Base-by-base conservation (phyloP, 345 rosid species). In the Eucalyptus sp. region DNA sequence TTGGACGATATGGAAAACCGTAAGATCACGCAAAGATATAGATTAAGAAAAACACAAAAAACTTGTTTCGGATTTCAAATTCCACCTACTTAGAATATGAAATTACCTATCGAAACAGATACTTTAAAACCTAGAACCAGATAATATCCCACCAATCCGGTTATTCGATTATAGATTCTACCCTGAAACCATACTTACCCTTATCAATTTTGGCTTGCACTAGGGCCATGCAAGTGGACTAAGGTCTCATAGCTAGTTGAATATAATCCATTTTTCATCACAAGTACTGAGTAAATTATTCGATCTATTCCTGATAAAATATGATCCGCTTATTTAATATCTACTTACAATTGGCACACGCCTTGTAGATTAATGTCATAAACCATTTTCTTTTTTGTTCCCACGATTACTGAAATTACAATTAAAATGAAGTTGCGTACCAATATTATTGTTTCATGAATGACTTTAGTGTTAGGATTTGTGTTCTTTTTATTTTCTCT, bases 151-250 rank as follows among this genome's bases (percentile, higher is more conserved):
- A 18, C 10, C 0, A 0, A 52, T 52, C 2, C 2, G 0, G 2
- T 52, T 18, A 52, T 2, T 52, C 1, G 4, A 52, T 52, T 52
- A 4, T 52, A 18, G 3, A 52, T 52, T 52, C 1, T 52, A 18
- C 0, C 58, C 0, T 7, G 1, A 52, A 52, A 52, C 2, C 10
- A 52, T 52, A 52, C 0, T 52, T 2, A 52, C 24, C 4, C 10
- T 52, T 52, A 7, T 18, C 4, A 52, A 10, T 62, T 62, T 62
- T 7, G 76, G 11, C 41, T 7, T n/a, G 41, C 76, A 16, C 79
- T 1, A 3, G 2, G 41, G 20, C 76, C 41, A 31, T 17, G 22
- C 79, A 31, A 66, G 79, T 1, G 0, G 6, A 66, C 41, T 16
- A 31, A 31, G 41, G 22, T 66, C 41, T 66, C 4, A 2, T 9